Evolutionary conservation across 2,329 filamentous ascomycete genomes (phyloP), one percentile per base, ranked within the genome.

Genomic region (Myriosclerotinia curreyana): DNA sequence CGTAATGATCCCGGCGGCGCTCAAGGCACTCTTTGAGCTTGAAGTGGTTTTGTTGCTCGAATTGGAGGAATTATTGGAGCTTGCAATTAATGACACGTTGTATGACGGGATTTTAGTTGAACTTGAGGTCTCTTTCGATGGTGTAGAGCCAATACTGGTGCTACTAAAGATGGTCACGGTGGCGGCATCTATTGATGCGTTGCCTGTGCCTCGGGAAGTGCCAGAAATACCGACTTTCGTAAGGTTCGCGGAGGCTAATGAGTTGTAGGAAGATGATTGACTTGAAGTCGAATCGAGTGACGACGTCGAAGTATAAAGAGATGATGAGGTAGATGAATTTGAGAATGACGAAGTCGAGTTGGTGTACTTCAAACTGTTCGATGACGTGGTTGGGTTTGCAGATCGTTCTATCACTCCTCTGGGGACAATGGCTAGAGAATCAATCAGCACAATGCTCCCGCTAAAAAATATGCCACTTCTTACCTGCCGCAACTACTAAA

Each of bases 401-500:
- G 54, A 40, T 34, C 54, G 38, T 25, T 56, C 54, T 17, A 46
- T n/a, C 25, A 17, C 25, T 7, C 9, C 56, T 28, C 56, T 48
- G 5, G 56, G 56, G 8, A 60, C 42, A 31, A 59, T 28, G 20
- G 56, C 56, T 60, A 50, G 46, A 22, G 8, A 22, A 36, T 11
- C n/a, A 49, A 14, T 60, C 28, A 60, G 56, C 28, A 28, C 9
- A 49, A 25, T 6, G 25, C 25, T 44, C 28, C 11, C 12, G 28
- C 15, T 15, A n/a, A 40, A 3, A 22, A 31, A 40, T 38, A 34
- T 46, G 14, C 38, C 28, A 49, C 22, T 6, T n/a, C 44, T 59
- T 51, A 60, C 58, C 58, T 15, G 58, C 52, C 6, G 44, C 49
- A 20, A 44, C 46, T 28, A 42, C 34, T 11, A 60, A 31, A 31